Percentiles rank a stretch among this genome's conserved stretches.
phyloP scores from a whole-genome alignment of 140 eudicot species.

The Oenanthe javanica region DNA sequence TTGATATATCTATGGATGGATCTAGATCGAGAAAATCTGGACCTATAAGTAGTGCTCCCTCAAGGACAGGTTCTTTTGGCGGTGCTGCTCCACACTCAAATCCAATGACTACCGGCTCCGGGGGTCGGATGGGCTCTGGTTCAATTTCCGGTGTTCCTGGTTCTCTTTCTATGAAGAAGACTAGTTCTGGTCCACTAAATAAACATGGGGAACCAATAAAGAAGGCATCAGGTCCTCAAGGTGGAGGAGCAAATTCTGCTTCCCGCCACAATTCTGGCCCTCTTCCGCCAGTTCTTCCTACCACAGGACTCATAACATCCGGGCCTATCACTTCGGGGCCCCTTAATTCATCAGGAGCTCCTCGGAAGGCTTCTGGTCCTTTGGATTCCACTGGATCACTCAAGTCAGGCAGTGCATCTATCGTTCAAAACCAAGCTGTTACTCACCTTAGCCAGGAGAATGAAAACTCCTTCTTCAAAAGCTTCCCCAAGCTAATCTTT shows the following conservation, averaged over 20 bases:
- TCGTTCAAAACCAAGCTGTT: conserved; percentile 9
- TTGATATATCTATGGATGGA: conserved; percentile 37
- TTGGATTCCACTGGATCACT: conserved; percentile 11
- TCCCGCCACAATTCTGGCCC: conserved; percentile 16
- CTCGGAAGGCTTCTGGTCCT: conserved; percentile 11
- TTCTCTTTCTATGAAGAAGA: conserved; percentile 41
- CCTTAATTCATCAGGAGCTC: conserved; percentile 11
- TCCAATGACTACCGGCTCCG: conserved; percentile 38
- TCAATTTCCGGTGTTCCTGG: conserved; percentile 33
- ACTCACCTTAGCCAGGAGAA: conserved; percentile 12
- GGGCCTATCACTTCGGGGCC: conserved; percentile 16
- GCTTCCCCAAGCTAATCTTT: conserved; percentile 13
- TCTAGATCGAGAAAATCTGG: conserved; percentile 59
- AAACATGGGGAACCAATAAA: conserved; percentile 66
- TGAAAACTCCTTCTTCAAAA: conserved; percentile 4
- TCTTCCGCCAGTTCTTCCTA: conserved; percentile 11
- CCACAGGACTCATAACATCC: conserved; percentile 13
- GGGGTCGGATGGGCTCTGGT: conserved; percentile 26
- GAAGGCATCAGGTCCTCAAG: conserved; percentile 57
- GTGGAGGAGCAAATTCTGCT: conserved; percentile 13
- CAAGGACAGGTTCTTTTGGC: conserved; percentile 52
- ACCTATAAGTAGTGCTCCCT: conserved; percentile 45
- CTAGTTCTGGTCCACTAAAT: conserved; percentile 61
- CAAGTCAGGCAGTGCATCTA: neutral
- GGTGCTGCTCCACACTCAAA: conserved; percentile 37